phyloP scores from a whole-genome alignment of 1,284 basidiomycete species.

The Violaceomyces palustris region DNA sequence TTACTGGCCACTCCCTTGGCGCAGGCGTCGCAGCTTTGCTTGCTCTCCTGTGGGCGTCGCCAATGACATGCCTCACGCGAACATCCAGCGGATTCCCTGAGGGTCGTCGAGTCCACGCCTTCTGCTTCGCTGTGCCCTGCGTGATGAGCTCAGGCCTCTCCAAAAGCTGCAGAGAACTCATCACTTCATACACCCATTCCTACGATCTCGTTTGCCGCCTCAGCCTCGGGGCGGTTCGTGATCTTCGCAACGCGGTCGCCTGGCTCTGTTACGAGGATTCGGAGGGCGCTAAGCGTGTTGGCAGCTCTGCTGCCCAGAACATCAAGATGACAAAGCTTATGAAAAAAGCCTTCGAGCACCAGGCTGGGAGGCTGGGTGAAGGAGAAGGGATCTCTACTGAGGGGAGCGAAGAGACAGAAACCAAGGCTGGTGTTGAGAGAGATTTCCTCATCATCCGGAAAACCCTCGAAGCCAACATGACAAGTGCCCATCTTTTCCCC shows the following conservation, averaged over 20 bases:
- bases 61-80: constrained; percentile 27
- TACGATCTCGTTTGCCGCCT: constrained; percentile 74
- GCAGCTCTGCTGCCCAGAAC: background rate
- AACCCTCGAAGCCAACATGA: constrained; percentile 79
- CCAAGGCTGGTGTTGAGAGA: constrained; percentile 8
- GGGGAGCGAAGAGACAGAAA: too few relatives aligned
- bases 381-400: too few relatives aligned
- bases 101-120: constrained; percentile 66
- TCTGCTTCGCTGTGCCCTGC: constrained; percentile 74
- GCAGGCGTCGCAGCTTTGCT: constrained; percentile 74
- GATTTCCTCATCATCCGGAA: constrained; percentile 65
- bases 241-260: constrained; percentile 67
- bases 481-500: constrained; percentile 67
- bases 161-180: constrained; percentile 60
- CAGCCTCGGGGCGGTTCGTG: constrained; percentile 70
- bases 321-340: constrained; percentile 28
- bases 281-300: background rate
- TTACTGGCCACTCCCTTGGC: constrained; percentile 74
- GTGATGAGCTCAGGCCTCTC: constrained; percentile 62
- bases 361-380: constrained; percentile 14
- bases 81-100: constrained; percentile 59
- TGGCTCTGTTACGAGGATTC: constrained; percentile 70
- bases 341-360: constrained; percentile 31
- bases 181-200: constrained; percentile 73
- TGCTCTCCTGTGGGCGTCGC: constrained; percentile 77